These are phyloP conservation scores for Phytophthora megakarya DNA, from an alignment of 352 stramenopile species.

Conservation along the genomic window DNA sequence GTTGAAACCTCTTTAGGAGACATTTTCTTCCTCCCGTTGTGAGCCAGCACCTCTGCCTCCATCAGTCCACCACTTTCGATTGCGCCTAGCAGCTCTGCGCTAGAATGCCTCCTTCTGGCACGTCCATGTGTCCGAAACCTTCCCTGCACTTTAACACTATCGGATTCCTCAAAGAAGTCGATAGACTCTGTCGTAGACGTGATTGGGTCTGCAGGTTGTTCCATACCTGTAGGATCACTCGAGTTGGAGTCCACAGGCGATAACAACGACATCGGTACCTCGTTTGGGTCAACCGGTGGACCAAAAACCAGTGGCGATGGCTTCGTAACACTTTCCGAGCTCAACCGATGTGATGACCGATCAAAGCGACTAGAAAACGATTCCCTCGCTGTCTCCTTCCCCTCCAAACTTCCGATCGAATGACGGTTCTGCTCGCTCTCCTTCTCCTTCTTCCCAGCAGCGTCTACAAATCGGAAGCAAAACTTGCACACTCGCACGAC, in stretches of 20 bases:
- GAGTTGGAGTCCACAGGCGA: conserved; percentile 42
- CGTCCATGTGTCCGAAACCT: conserved; percentile 18
- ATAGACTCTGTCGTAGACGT: conserved; percentile 21
- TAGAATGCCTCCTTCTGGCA: conserved; percentile 52
- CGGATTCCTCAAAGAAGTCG: conserved; percentile 36
- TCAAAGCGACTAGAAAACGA: conserved; percentile 33
- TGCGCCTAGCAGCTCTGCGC: conserved; percentile 63
- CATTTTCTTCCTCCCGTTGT: conserved; percentile 21
- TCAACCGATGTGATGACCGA: conserved; percentile 22
- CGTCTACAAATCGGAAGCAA: conserved; percentile 59
- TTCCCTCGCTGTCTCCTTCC: conserved; percentile 21
- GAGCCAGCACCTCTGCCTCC: conserved; percentile 40
- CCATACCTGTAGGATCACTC: conserved; percentile 21
- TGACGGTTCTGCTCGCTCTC: conserved; percentile 22
- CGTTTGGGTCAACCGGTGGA: conserved; percentile 25
- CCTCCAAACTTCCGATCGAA: conserved; percentile 31
- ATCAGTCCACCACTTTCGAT: conserved; percentile 62
- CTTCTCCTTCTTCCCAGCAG: conserved; percentile 34
- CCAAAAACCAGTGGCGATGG: conserved; percentile 50
- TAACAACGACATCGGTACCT: conserved; percentile 20
- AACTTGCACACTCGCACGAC: conserved; percentile 81
- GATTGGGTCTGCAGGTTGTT: conserved; percentile 18
- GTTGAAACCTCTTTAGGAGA: conserved; percentile 26
- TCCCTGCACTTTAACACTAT: conserved; percentile 26
- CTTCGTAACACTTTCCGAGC: conserved; percentile 23